phyloP scores from a whole-genome alignment of 2,329 filamentous ascomycete species.

The Pseudodiploospora longispora region DNA sequence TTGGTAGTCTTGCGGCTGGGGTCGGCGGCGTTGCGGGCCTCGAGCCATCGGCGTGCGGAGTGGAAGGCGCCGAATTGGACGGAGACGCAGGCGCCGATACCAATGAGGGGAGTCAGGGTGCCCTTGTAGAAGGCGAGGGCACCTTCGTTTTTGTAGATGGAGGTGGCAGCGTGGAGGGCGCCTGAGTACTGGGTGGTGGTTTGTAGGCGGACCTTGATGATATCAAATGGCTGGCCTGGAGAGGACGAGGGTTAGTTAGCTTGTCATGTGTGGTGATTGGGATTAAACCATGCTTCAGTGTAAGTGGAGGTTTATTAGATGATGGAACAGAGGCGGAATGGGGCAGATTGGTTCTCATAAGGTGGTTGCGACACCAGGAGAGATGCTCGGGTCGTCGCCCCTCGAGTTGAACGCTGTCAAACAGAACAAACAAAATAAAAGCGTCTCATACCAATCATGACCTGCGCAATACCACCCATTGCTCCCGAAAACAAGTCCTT shows the following conservation, averaged over 20 bases:
- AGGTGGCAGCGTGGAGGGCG: conserved; percentile 70
- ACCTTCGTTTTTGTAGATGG: conserved; percentile 84
- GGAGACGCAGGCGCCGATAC: conserved; percentile 96
- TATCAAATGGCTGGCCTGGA: conserved; percentile 69
- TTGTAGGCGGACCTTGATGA: conserved; percentile 94
- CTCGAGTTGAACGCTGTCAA: not conserved
- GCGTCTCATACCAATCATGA: conserved; percentile 67
- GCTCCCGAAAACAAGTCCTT: conserved; percentile 93
- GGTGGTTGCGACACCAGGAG: not conserved
- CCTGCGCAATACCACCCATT: conserved; percentile 86
- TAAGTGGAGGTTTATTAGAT: too few relatives aligned
- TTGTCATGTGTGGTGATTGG: too few relatives aligned
- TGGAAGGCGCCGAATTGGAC: conserved; percentile 98
- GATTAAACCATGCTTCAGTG: too few relatives aligned
- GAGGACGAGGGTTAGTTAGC: conserved; percentile 7
- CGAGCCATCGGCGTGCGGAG: conserved; percentile 78
- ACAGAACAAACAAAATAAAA: not conserved
- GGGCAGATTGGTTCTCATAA: too few relatives aligned
- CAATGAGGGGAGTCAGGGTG: conserved; percentile 86
- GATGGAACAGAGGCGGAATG: too few relatives aligned
- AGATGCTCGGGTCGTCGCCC: not conserved
- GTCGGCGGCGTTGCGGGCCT: conserved; percentile 62
- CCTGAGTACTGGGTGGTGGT: conserved; percentile 75
- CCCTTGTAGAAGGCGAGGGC: conserved; percentile 96
- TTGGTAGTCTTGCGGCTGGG: conserved; percentile 41